Evolutionary conservation across 305 asterid species (phyloP).

Genomic region (Ruellia speciosa): DNA sequence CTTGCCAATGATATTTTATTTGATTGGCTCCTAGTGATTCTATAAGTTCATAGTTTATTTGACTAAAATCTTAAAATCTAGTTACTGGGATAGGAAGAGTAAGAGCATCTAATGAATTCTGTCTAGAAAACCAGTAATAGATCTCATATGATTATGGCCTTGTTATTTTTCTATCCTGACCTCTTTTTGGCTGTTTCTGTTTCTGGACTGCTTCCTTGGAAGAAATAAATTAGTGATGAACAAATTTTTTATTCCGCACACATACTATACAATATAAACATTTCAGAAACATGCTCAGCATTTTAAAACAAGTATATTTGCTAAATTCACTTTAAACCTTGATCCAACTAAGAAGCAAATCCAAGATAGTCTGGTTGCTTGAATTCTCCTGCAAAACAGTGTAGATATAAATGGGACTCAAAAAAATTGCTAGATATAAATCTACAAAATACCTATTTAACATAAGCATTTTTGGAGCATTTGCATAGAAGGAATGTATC

Average conservation of each 20-base stretch:
- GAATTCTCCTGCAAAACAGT: conserved; percentile 44
- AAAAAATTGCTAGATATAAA: conserved; percentile 1
- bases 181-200: conserved; percentile 8
- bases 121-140: neutral
- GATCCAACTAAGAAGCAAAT: conserved; percentile 83
- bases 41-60: neutral
- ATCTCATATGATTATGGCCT: neutral
- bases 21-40: conserved; percentile 4
- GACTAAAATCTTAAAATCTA: conserved; percentile 5
- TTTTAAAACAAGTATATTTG: conserved; percentile 11
- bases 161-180: conserved; percentile 7
- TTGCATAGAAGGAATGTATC: conserved; percentile 11
- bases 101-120: neutral
- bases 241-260: conserved; percentile 7
- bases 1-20: conserved; percentile 7
- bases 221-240: neutral
- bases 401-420: conserved; percentile 18
- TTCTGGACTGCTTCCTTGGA: conserved; percentile 7
- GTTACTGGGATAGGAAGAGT: neutral
- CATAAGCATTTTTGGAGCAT: conserved; percentile 3
- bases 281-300: conserved; percentile 13
- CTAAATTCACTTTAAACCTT: conserved; percentile 43
- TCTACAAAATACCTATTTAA: conserved; percentile 5
- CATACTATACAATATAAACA: neutral
- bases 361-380: conserved; percentile 44